phyloP scores from a whole-genome alignment of 352 stramenopile species.

The Blastocystis sp. region DNA sequence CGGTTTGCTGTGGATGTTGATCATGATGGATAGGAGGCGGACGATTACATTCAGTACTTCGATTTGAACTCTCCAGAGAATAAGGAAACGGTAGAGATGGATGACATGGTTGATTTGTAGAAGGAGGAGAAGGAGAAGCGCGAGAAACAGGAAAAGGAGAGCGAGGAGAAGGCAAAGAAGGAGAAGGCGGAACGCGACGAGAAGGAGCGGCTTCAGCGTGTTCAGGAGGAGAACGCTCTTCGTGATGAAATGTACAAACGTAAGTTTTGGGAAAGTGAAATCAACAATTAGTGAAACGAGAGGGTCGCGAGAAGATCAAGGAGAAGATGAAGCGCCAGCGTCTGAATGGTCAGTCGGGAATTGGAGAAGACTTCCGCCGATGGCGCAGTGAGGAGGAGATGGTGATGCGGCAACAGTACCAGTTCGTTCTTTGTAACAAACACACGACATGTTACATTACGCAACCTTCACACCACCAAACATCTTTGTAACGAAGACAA shows the following conservation, averaged over 20 bases:
- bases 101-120: not conserved
- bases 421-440: constrained; percentile 61
- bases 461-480: constrained; percentile 93
- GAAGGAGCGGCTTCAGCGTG: constrained; percentile 20
- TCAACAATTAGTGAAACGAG: constrained; percentile 45
- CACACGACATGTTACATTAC: constrained; percentile 63
- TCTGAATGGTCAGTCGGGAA: constrained; percentile 68
- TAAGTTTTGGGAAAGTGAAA: not conserved
- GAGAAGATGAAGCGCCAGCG: constrained; percentile 70
- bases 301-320: constrained; percentile 62
- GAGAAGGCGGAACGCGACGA: constrained; percentile 7
- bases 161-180: not conserved
- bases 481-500: constrained; percentile 95
- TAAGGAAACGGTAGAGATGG: not conserved
- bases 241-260: constrained; percentile 37
- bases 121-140: not conserved
- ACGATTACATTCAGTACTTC: constrained; percentile 31
- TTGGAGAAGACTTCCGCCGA: constrained; percentile 67
- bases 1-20: not conserved
- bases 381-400: constrained; percentile 74
- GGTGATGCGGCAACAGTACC: constrained; percentile 69
- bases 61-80: constrained; percentile 18
- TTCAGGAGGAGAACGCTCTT: not conserved
- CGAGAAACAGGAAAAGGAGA: not conserved
- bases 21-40: not conserved